Conservation (phyloP, 257 asterid species). For the Leonotis leonurus region DNA sequence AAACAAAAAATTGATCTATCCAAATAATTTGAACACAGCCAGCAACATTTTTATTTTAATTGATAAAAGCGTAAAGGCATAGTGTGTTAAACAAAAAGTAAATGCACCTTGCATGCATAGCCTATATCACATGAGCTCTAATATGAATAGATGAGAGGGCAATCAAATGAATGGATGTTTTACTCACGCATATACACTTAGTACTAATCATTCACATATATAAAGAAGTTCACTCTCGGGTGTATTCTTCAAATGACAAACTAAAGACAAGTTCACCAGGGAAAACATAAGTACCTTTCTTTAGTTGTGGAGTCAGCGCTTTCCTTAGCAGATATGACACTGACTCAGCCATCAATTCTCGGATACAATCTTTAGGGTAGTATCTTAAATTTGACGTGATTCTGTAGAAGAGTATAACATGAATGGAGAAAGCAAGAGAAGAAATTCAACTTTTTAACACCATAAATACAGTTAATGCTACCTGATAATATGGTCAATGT, state of each 20-base stretch:
- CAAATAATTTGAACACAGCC: slow-evolving; percentile 2
- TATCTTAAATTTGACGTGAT: slow-evolving; percentile 61
- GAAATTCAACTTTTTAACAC: not conserved
- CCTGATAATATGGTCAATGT: slow-evolving; percentile 55
- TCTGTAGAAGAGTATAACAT: slow-evolving; percentile 32
- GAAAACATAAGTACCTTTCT: slow-evolving; percentile 46
- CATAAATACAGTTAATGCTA: slow-evolving; percentile 23
- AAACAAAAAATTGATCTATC: not conserved
- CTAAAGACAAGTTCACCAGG: not conserved
- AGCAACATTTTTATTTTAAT: not conserved
- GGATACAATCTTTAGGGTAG: slow-evolving; percentile 64
- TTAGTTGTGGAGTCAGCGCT: slow-evolving; percentile 50
- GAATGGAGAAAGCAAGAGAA: not conserved
- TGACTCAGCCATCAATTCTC: slow-evolving; percentile 81
- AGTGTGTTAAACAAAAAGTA: not conserved
- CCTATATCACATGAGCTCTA: not conserved
- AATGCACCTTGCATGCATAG: not conserved
- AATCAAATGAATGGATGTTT: not conserved
- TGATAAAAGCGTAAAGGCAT: slow-evolving; percentile 1
- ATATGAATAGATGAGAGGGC: not conserved
- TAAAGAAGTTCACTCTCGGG: not conserved
- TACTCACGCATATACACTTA: not conserved
- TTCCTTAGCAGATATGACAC: slow-evolving; percentile 74
- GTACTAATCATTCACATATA: not conserved
- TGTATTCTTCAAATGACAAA: not conserved